Percentiles rank a stretch among this genome's conserved stretches.
Conservation (phyloP, 2,329 filamentous ascomycete genomes). For the Penicillium sp. region DNA sequence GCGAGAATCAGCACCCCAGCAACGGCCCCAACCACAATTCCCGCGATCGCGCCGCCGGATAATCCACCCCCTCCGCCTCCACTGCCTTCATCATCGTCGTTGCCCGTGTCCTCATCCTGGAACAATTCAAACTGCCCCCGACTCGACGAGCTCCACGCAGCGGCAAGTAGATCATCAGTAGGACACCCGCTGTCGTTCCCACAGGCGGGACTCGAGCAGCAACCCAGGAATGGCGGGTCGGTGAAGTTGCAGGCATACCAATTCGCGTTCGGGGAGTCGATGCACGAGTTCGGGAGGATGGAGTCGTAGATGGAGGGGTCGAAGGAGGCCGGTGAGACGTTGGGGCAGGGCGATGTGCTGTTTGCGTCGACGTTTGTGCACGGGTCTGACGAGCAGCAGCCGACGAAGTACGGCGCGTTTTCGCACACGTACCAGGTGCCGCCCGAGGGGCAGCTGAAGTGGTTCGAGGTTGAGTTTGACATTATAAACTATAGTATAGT, state of each 20-base stretch:
- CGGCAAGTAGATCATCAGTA: not conserved
- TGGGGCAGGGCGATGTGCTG: slow-evolving; percentile 57
- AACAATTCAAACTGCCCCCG: slow-evolving; percentile 8
- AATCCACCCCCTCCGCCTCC: not conserved
- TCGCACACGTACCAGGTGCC: slow-evolving; percentile 30
- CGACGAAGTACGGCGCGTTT: slow-evolving; percentile 29
- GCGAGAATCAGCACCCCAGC: not conserved
- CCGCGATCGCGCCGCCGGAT: slow-evolving; percentile 2
- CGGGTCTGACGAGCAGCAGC: slow-evolving; percentile 32
- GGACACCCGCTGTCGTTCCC: not conserved
- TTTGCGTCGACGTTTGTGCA: slow-evolving; percentile 20
- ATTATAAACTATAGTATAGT: not conserved
- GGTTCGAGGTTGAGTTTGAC: slow-evolving; percentile 4
- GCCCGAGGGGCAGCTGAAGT: slow-evolving; percentile 30
- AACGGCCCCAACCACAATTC: slow-evolving; percentile 3
- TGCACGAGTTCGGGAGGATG: slow-evolving; percentile 10
- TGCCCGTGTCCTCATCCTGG: not conserved
- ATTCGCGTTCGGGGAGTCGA: not conserved
- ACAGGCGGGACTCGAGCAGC: slow-evolving; percentile 10
- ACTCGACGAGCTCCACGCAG: slow-evolving; percentile 9
- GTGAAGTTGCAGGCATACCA: slow-evolving; percentile 18
- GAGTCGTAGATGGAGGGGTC: slow-evolving; percentile 15
- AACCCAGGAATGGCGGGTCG: slow-evolving; percentile 10
- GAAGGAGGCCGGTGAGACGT: slow-evolving; percentile 38
- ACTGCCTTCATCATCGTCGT: not conserved